Conservation (phyloP, 495 filamentous ascomycete genomes). For the Penicillium soppii region DNA sequence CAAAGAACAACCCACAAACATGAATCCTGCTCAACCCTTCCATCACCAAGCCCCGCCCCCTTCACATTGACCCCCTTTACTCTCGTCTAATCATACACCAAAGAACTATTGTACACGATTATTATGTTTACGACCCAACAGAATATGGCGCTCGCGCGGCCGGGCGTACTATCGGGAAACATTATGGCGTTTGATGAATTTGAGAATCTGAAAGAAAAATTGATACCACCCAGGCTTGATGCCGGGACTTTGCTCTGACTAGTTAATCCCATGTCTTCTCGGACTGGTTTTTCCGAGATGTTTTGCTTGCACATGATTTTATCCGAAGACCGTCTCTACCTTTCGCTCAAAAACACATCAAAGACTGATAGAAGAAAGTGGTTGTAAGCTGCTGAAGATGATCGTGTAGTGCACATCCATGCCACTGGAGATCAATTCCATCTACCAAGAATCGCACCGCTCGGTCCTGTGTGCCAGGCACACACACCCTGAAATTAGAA, state of each 20-base stretch:
- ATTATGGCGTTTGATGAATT: not conserved
- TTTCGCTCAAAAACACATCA: too few species aligned
- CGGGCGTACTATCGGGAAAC: constrained; percentile 4
- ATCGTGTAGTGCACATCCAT: too few species aligned
- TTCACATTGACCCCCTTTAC: constrained; percentile 28
- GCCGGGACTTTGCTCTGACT: not conserved
- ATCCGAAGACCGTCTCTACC: too few species aligned
- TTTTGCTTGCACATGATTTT: too few species aligned
- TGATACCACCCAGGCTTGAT: constrained; percentile 6
- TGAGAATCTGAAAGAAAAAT: constrained; percentile 1
- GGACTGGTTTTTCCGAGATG: too few species aligned
- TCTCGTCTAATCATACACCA: constrained; percentile 17
- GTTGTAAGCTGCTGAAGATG: too few species aligned
- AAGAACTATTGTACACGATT: constrained; percentile 3
- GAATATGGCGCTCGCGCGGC: constrained; percentile 2
- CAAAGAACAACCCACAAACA: constrained; percentile 43
- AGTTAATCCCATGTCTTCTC: not conserved
- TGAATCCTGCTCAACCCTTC: constrained; percentile 18
- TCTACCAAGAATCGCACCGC: too few species aligned
- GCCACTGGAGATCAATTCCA: too few species aligned
- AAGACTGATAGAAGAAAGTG: too few species aligned
- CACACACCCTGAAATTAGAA: too few species aligned
- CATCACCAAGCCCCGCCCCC: constrained; percentile 29
- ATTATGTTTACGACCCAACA: constrained; percentile 9
- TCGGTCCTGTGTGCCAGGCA: too few species aligned